A percentile compares a stretch with the other conserved stretches of the same genome.
These are phyloP conservation scores for Solanum chmielewskii DNA, from an alignment of 257 asterid genomes.

Conservation along the genomic window DNA sequence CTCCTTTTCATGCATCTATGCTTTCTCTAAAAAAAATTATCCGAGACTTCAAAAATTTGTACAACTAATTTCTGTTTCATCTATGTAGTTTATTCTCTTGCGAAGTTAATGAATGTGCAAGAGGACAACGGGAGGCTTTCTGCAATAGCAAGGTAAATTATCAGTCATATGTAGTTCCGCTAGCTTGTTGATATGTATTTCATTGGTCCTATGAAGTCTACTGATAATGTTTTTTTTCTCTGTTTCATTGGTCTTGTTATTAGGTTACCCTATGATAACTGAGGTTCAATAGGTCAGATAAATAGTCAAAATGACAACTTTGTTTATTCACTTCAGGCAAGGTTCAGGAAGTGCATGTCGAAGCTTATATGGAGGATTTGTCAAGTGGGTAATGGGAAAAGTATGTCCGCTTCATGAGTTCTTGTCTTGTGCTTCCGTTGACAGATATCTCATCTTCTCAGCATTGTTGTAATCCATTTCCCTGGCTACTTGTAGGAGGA, in stretches of 20 bases:
- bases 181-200: not conserved
- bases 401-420: slow-evolving; percentile 23
- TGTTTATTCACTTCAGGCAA: slow-evolving; percentile 34
- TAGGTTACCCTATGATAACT: not conserved
- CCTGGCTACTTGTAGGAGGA: slow-evolving; percentile 43
- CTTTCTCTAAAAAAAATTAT: not conserved
- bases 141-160: slow-evolving; percentile 77
- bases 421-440: not conserved
- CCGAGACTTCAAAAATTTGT: not conserved
- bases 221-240: not conserved
- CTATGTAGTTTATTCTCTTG: slow-evolving; percentile 74
- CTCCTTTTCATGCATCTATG: not conserved
- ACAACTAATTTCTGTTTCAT: not conserved
- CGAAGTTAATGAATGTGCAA: slow-evolving; percentile 91
- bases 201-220: not conserved
- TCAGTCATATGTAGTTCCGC: not conserved
- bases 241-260: not conserved
- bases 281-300: not conserved
- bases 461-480: not conserved
- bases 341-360: slow-evolving; percentile 99
- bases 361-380: slow-evolving; percentile 95
- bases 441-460: not conserved
- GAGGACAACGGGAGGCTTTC: slow-evolving; percentile 81
- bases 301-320: not conserved
- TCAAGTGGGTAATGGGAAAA: slow-evolving; percentile 96